A percentile compares a stretch with the other conserved stretches of the same genome.
Evolutionary conservation across 2,329 filamentous ascomycete species (phyloP).

Genomic region (Scytalidium sp.): DNA sequence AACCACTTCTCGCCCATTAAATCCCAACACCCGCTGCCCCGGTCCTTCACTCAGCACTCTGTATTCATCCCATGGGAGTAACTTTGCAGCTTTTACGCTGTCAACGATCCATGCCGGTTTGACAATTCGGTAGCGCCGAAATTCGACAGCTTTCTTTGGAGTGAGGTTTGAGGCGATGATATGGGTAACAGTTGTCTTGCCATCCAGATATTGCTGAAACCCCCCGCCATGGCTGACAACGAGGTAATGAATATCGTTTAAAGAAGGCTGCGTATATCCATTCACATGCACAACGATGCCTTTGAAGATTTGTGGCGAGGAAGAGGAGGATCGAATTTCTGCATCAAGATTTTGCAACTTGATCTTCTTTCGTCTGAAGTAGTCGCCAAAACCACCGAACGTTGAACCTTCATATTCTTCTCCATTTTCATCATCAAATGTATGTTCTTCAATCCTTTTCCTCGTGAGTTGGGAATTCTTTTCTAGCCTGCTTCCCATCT

Average conservation of each 20-base stretch:
- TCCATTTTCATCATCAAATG: constrained; percentile 76
- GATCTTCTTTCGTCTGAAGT: constrained; percentile 93
- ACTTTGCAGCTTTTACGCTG: constrained; percentile 74
- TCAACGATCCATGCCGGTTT: constrained; percentile 95
- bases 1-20: constrained; percentile 60
- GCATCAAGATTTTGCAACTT: constrained; percentile 95
- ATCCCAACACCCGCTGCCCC: constrained; percentile 71
- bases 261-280: constrained; percentile 91
- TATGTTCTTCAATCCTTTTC: constrained; percentile 62
- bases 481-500: constrained; percentile 59
- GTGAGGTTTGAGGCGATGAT: constrained; percentile 90
- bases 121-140: constrained; percentile 82
- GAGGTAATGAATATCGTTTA: constrained; percentile 83
- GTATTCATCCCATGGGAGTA: constrained; percentile 85
- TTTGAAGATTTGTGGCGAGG: constrained; percentile 81
- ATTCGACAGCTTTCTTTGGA: constrained; percentile 90
- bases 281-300: constrained; percentile 89
- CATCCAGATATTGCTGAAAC: constrained; percentile 91
- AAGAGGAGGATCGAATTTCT: constrained; percentile 67
- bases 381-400: constrained; percentile 88
- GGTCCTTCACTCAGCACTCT: constrained; percentile 81
- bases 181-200: constrained; percentile 92
- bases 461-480: constrained; percentile 61
- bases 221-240: constrained; percentile 93
- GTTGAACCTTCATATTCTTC: constrained; percentile 87